These are phyloP conservation scores for Suillus discolor DNA, from an alignment of 768 basidiomycete species.

Conservation along the genomic window DNA sequence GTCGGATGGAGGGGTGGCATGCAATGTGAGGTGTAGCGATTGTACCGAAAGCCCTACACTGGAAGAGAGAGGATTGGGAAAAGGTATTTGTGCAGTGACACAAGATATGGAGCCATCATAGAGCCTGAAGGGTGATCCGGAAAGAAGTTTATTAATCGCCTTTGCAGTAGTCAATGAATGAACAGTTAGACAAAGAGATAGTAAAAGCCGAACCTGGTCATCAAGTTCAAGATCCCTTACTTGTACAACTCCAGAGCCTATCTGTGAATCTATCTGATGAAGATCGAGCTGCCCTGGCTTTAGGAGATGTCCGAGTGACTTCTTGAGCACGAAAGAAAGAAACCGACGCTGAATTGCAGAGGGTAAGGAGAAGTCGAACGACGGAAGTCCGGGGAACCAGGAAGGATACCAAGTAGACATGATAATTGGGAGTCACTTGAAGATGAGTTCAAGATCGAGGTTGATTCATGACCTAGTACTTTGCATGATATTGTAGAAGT, in stretches of 20 bases:
- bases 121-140: slow-evolving; percentile 65
- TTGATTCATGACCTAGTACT: slow-evolving; percentile 1
- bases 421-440: slow-evolving; percentile 4
- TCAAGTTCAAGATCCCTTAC: slow-evolving; percentile 83
- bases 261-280: slow-evolving; percentile 87
- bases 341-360: slow-evolving; percentile 83
- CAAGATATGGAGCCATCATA: slow-evolving; percentile 73
- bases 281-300: slow-evolving; percentile 89
- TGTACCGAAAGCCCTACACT: slow-evolving; percentile 70
- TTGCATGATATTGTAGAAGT: slow-evolving; percentile 3
- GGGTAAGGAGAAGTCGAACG: slow-evolving; percentile 66
- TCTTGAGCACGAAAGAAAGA: slow-evolving; percentile 86
- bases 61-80: slow-evolving; percentile 81
- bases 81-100: slow-evolving; percentile 79
- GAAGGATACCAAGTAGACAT: slow-evolving; percentile 65
- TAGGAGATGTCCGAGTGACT: slow-evolving; percentile 80
- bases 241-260: slow-evolving; percentile 89
- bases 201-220: slow-evolving; percentile 57
- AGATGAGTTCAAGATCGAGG: slow-evolving; percentile 2
- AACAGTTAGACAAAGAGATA: slow-evolving; percentile 11
- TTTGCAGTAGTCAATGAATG: slow-evolving; percentile 34
- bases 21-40: slow-evolving; percentile 69
- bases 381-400: slow-evolving; percentile 54
- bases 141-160: slow-evolving; percentile 78
- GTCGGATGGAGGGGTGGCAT: slow-evolving; percentile 34